Base-by-base conservation (phyloP, 805 yeast genomes). In the Ogataea philodendri region DNA sequence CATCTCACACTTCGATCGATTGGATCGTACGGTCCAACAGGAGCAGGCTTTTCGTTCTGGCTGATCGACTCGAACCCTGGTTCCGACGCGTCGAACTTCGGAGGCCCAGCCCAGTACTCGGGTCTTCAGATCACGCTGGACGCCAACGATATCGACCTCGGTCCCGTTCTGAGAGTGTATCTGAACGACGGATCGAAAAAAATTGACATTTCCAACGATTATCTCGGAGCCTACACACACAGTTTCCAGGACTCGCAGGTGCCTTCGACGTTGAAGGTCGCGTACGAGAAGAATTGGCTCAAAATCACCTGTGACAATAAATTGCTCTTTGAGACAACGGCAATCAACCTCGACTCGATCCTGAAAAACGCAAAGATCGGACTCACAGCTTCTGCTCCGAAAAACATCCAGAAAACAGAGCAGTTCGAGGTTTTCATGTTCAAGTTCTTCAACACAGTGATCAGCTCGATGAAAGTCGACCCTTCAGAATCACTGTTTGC, bases 251-350 rank as follows among this genome's bases (percentile, higher is more conserved):
- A 77, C 48, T 75, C 86, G 0, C 74, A 75, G 43, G 84, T 82
- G 5, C 94, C 94, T 8, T 64, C 74, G 15, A 80, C 84, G 1
- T 35, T 82, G n/a, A 74, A 87, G 59, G 46, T 84, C 9, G 75
- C 81, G 7, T 81, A 81, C 49, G 71, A 76, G 15, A 41, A 44
- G 4, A 47, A 49, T 6, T 54, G 62, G 25, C 57, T 72, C 41
- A 79, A 81, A 46, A 69, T 83, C n/a, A 86, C 84, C 43, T 63
- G 81, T 32, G 86, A 84, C 57, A 84, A 84, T 55, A 76, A 72
- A 47, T 65, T 84, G 38, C 78, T 88, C 52, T 75, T 83, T 58
- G 78, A 78, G 56, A 78, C 88, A 0, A 71, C 74, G 39, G 58
- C 73, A 36, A 62, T 83, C 22, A 52, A 59, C 22, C 52, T 83